Conservation (phyloP, 1,139 yeast genomes). For the Sugiyamaella sp. region DNA sequence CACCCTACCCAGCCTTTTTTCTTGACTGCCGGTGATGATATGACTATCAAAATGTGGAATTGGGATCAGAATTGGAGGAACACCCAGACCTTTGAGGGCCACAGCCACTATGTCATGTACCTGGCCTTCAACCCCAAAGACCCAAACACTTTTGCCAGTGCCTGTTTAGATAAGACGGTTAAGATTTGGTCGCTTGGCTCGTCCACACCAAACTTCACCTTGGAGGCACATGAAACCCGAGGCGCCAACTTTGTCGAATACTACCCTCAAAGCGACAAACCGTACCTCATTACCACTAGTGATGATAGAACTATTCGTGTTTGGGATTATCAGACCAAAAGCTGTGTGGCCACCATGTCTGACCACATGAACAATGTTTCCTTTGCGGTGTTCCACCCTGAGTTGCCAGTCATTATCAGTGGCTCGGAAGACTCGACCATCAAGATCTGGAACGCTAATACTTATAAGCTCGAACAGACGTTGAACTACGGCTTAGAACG, state of each 20-base stretch:
- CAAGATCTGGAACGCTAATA: slow-evolving; percentile 87
- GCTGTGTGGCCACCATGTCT: slow-evolving; percentile 90
- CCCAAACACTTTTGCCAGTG: slow-evolving; percentile 96
- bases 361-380: slow-evolving; percentile 95
- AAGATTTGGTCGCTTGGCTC: slow-evolving; percentile 96
- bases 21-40: slow-evolving; percentile 89
- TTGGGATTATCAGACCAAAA: slow-evolving; percentile 98
- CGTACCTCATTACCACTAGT: slow-evolving; percentile 88
- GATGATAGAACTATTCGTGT: slow-evolving; percentile 90
- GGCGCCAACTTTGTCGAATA: slow-evolving; percentile 97
- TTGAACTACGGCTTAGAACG: slow-evolving; percentile 90
- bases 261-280: slow-evolving; percentile 96
- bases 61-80: slow-evolving; percentile 94
- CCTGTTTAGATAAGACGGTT: slow-evolving; percentile 93
- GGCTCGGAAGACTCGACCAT: slow-evolving; percentile 92
- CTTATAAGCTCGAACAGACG: slow-evolving; percentile 88
- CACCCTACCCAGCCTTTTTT: slow-evolving; percentile 92
- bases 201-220: slow-evolving; percentile 85
- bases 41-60: slow-evolving; percentile 91
- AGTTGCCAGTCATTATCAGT: slow-evolving; percentile 82
- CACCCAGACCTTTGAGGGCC: slow-evolving; percentile 93
- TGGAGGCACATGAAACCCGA: slow-evolving; percentile 86
- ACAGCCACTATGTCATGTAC: slow-evolving; percentile 93
- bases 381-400: slow-evolving; percentile 96
- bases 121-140: slow-evolving; percentile 96